A percentile compares a stretch with the other conserved stretches of the same genome.
These are phyloP conservation scores for Phytopythium kandeliae DNA, from an alignment of 352 stramenopile genomes.

Conservation along the genomic window DNA sequence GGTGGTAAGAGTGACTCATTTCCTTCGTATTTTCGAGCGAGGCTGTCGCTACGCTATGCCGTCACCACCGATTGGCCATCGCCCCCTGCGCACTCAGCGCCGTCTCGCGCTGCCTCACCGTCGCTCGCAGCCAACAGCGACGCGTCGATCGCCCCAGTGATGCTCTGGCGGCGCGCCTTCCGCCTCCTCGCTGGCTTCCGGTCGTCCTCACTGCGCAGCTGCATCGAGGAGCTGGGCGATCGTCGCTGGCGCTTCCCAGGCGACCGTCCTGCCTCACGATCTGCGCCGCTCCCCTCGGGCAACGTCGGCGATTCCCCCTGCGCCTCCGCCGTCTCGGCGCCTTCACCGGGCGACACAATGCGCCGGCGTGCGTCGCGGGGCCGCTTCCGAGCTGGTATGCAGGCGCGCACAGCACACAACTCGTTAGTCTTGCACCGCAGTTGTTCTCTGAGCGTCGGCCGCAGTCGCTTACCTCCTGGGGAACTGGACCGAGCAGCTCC, in stretches of 20 bases:
- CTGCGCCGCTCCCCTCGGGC: neutral
- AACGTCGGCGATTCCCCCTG: no score
- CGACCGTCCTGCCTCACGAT: neutral
- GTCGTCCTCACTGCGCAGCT: neutral
- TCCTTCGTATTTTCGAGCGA: no score
- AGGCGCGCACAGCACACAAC: neutral
- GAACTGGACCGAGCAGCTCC: neutral
- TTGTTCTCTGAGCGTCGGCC: neutral
- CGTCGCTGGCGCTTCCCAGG: neutral
- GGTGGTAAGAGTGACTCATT: no score
- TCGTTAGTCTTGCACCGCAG: neutral
- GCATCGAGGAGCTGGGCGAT: neutral
- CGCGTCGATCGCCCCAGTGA: slow-evolving; percentile 14
- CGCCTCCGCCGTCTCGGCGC: neutral
- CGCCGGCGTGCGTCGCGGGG: slow-evolving; percentile 21
- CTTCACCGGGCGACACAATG: slow-evolving; percentile 10
- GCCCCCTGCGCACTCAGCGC: no score
- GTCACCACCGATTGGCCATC: no score
- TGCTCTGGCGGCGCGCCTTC: slow-evolving; percentile 36
- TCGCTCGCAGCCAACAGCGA: neutral
- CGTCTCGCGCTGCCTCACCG: no score
- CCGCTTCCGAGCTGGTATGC: slow-evolving; percentile 17
- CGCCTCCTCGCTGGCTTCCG: slow-evolving; percentile 2
- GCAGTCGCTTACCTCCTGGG: neutral
- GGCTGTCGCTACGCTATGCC: no score